These are phyloP conservation scores for Sechiopsis laciniata DNA, from an alignment of 306 rosid species.

Conservation along the genomic window DNA sequence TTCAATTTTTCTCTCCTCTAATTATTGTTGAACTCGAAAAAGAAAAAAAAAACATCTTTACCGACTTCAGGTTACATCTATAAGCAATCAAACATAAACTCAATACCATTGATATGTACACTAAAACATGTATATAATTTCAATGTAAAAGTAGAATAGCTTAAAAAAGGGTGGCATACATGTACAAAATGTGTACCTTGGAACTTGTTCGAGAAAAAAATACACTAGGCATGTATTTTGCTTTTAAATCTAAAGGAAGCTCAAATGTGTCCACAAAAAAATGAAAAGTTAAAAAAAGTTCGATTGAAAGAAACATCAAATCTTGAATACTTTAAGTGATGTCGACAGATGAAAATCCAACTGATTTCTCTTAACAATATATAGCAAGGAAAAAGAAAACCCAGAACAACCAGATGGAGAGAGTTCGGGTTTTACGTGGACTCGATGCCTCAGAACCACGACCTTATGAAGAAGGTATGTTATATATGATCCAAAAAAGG, in stretches of 20 bases:
- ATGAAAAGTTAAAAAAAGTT: not conserved
- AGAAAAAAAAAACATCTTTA: no score
- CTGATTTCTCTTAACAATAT: slow-evolving; percentile 5
- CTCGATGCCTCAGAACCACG: slow-evolving; percentile 13
- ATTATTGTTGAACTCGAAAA: no score
- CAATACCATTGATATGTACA: not conserved
- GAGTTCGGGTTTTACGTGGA: slow-evolving; percentile 7
- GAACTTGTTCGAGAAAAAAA: not conserved
- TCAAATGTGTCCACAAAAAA: slow-evolving; percentile 29
- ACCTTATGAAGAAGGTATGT: not conserved
- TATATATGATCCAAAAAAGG: not conserved
- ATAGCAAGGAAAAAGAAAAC: not conserved
- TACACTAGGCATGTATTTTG: slow-evolving; percentile 15
- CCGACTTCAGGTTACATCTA: not conserved
- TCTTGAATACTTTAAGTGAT: no score
- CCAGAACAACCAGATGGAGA: slow-evolving; percentile 16
- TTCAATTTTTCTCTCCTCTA: no score
- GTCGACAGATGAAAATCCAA: slow-evolving; percentile 25
- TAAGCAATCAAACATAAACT: not conserved
- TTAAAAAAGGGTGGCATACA: slow-evolving; percentile 20
- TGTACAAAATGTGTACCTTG: slow-evolving; percentile 25
- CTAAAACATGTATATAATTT: not conserved
- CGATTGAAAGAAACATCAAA: slow-evolving; percentile 22
- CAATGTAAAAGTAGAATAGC: not conserved
- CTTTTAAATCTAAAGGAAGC: slow-evolving; percentile 33